A percentile compares a stretch with the other conserved stretches of the same genome.
These are phyloP conservation scores for Raffaelea albimanens DNA, from an alignment of 2,329 filamentous ascomycete genomes.

Conservation along the genomic window DNA sequence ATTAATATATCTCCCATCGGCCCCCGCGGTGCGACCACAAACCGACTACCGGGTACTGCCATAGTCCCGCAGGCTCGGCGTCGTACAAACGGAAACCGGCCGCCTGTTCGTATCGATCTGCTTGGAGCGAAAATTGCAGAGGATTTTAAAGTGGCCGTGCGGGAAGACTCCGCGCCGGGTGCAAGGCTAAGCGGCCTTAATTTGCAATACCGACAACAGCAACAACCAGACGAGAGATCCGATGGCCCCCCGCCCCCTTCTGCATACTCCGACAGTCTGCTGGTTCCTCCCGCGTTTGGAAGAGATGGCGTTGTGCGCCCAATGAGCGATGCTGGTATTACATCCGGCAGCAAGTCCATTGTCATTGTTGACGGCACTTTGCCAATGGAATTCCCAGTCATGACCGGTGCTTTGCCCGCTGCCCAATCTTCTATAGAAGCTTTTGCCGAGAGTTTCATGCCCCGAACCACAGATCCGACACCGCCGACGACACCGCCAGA, in stretches of 20 bases:
- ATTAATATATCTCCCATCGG: conserved; percentile 40
- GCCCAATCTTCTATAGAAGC: conserved; percentile 39
- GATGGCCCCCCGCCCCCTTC: no score
- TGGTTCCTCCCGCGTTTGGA: not conserved
- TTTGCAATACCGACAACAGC: conserved; percentile 18
- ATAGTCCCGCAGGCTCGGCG: conserved; percentile 46
- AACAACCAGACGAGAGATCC: conserved; percentile 16
- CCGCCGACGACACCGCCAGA: conserved; percentile 53
- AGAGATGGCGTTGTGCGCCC: conserved; percentile 23
- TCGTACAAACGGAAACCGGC: conserved; percentile 31
- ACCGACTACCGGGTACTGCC: conserved; percentile 49
- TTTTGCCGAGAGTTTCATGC: conserved; percentile 43
- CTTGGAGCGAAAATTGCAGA: conserved; percentile 71
- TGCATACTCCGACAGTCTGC: conserved; percentile 33
- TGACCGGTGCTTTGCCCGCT: conserved; percentile 38
- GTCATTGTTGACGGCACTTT: conserved; percentile 70
- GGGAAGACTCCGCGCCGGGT: conserved; percentile 44
- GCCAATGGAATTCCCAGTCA: conserved; percentile 36
- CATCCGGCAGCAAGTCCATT: conserved; percentile 79
- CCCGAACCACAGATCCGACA: conserved; percentile 42
- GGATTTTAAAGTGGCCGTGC: conserved; percentile 68
- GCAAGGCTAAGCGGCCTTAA: not conserved
- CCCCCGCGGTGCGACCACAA: conserved; percentile 43
- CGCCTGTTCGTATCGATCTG: conserved; percentile 65
- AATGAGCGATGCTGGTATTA: conserved; percentile 50